phyloP scores from a whole-genome alignment of 495 filamentous ascomycete genomes.

The Penicillium parvum region DNA sequence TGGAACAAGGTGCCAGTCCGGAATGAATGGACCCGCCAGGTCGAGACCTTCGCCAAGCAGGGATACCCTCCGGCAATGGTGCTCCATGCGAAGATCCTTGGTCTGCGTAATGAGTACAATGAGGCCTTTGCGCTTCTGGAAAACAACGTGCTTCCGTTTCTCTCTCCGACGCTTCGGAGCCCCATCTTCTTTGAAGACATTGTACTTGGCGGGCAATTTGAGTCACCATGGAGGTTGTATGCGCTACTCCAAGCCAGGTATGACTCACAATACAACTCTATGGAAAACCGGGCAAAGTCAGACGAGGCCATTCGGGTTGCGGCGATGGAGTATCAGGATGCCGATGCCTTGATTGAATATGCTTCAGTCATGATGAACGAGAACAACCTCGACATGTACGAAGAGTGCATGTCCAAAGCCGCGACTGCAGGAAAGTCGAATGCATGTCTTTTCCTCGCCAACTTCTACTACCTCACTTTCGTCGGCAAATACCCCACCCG shows the following conservation, averaged over 20 bases:
- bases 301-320: slow-evolving; percentile 18
- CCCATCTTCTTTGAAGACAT: slow-evolving; percentile 9
- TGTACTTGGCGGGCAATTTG: neutral
- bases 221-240: slow-evolving; percentile 28
- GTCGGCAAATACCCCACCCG: slow-evolving; percentile 22
- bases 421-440: slow-evolving; percentile 21
- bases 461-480: slow-evolving; percentile 36
- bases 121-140: slow-evolving; percentile 24
- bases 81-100: slow-evolving; percentile 27
- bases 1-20: neutral
- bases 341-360: slow-evolving; percentile 23
- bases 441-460: slow-evolving; percentile 34
- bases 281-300: slow-evolving; percentile 2
- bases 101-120: slow-evolving; percentile 13
- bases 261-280: neutral
- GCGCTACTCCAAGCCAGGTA: slow-evolving; percentile 16
- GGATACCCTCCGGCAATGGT: slow-evolving; percentile 30
- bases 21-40: slow-evolving; percentile 9
- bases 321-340: slow-evolving; percentile 32
- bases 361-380: slow-evolving; percentile 22
- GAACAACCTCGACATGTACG: slow-evolving; percentile 27
- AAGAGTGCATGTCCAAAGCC: slow-evolving; percentile 34
- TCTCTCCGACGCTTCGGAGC: slow-evolving; percentile 8
- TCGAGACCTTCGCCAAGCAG: slow-evolving; percentile 21
- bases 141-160: slow-evolving; percentile 17